Conservation (phyloP, 495 filamentous ascomycete species). For the Xylaria grammica region DNA sequence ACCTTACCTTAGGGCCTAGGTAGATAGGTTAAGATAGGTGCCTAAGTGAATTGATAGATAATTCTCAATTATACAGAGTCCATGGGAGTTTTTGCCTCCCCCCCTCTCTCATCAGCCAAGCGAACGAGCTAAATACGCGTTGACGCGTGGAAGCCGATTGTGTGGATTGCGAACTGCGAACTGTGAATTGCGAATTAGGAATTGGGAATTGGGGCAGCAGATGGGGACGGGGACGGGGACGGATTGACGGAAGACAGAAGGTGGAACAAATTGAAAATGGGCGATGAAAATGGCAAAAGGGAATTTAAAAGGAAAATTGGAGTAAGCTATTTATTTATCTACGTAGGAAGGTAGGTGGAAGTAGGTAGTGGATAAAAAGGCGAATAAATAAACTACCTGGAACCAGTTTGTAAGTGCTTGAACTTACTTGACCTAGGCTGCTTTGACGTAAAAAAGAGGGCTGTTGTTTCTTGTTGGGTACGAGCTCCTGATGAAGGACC, state of each 20-base stretch:
- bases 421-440: no score
- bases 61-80: conserved; percentile 13
- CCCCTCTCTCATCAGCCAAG: conserved; percentile 19
- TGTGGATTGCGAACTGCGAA: background rate
- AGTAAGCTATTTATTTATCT: no score
- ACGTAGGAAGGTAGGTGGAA: no score
- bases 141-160: conserved; percentile 12
- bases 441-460: no score
- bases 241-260: no score
- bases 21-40: conserved; percentile 6
- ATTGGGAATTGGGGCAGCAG: background rate
- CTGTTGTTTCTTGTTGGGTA: no score
- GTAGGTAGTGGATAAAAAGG: conserved; percentile 15
- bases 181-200: background rate
- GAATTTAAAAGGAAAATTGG: no score
- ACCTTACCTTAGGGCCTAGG: conserved; percentile 16
- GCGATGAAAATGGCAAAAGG: no score
- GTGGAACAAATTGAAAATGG: no score
- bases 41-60: conserved; percentile 22
- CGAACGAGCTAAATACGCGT: conserved; percentile 14
- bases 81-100: background rate
- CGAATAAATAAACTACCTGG: no score
- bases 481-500: conserved; percentile 11
- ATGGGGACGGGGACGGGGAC: no score
- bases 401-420: no score